Evolutionary conservation across 352 stramenopile species (phyloP), one percentile per base, ranked within the genome.

Genomic region (Phytophthora melonis): DNA sequence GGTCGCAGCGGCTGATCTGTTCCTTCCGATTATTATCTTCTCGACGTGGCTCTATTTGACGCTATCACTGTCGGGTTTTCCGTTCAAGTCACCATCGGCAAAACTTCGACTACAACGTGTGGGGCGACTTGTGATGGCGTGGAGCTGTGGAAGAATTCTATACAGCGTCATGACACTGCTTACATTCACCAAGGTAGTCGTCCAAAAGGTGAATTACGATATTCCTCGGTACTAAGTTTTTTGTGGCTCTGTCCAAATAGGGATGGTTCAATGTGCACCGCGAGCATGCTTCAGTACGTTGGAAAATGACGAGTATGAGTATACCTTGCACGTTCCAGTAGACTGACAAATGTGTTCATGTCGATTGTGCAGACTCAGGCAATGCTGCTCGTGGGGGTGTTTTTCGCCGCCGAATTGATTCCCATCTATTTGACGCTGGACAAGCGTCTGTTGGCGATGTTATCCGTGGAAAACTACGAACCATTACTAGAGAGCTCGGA

Each of bases 1-100:
- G 39, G 89, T 96, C 21, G 88, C 91, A 3, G 91, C 88, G 45
- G 90, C 93, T 23, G 93, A 97, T 63, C 83, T 97, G 55, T 88
- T 94, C 63, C 71, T 98, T 45, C 93, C 93, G 52, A 80, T 97
- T 30, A 94, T 97, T 45, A 95, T 97, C 65, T 81, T 96, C n/a
- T 84, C 81, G 19, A 94, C 93, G 59, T 97, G 92, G 87, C 68
- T 97, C 25, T 98, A 97, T 73, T 79, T 98, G 58, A 94, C 92
- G 18, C 70, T 97, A 43, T 93, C 87, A 55, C 83, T 97, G 49
- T 96, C 92, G 13, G 92, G 91, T 3, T 97, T 97, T 67, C 92
- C 92, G 13, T 92, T 92, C 68, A 95, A 96, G 59, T 93, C 84
- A 10, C 69, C 69, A 36, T 88, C 88, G 9, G 75, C 87, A 2